Conservation (phyloP, 2,329 filamentous ascomycete genomes). For the Stagonosporopsis chrysanthemi region DNA sequence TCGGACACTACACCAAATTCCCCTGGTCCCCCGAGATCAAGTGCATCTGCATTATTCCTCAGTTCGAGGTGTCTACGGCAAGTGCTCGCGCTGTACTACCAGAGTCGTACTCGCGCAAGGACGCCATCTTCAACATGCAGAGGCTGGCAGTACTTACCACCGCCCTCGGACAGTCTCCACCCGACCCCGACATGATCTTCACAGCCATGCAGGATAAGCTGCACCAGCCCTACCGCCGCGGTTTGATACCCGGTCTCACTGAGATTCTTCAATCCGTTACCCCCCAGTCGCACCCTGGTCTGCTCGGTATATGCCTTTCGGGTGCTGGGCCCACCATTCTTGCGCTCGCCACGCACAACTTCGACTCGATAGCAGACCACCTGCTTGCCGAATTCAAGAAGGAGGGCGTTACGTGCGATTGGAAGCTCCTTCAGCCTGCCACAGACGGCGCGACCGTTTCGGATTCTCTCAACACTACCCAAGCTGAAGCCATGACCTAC, state of each 20-base stretch:
- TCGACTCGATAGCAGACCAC: slow-evolving; percentile 81
- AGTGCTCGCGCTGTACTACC: slow-evolving; percentile 88
- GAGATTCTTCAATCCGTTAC: slow-evolving; percentile 93
- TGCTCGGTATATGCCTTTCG: slow-evolving; percentile 92
- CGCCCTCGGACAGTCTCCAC: slow-evolving; percentile 86
- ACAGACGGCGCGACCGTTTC: slow-evolving; percentile 66
- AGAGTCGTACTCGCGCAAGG: slow-evolving; percentile 76
- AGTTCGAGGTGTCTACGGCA: slow-evolving; percentile 95
- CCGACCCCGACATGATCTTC: slow-evolving; percentile 92
- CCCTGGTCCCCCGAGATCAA: slow-evolving; percentile 95
- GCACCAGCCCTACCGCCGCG: slow-evolving; percentile 94
- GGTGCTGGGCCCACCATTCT: slow-evolving; percentile 95
- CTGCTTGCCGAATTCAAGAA: slow-evolving; percentile 77
- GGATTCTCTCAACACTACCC: slow-evolving; percentile 21
- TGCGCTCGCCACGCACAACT: slow-evolving; percentile 88
- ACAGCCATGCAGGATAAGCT: slow-evolving; percentile 98
- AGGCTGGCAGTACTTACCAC: slow-evolving; percentile 89
- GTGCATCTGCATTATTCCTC: slow-evolving; percentile 92
- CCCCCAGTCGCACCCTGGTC: slow-evolving; percentile 82
- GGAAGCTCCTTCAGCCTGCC: slow-evolving; percentile 88
- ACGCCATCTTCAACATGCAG: slow-evolving; percentile 96
- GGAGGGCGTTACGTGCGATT: slow-evolving; percentile 79
- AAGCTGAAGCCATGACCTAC: slow-evolving; percentile 72
- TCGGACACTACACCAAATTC: slow-evolving; percentile 96
- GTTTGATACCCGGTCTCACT: slow-evolving; percentile 87